Base-by-base conservation (phyloP, 2,329 filamentous ascomycete genomes). In the Chalaropsis thielavioides region DNA sequence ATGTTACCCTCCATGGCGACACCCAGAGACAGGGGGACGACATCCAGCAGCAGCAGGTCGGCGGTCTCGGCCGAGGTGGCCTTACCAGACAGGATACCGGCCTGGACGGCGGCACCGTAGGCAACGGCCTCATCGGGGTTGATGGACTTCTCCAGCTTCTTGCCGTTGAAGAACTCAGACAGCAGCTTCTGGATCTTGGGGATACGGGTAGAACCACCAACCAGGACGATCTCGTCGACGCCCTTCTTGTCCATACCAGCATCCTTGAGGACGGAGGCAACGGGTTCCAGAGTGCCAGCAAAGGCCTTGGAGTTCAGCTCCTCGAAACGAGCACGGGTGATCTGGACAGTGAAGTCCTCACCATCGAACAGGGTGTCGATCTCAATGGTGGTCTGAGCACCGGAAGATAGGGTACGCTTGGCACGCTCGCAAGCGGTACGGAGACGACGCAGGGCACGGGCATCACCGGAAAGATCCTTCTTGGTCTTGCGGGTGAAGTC, bases 131-230 rank as follows among this genome's bases (percentile, higher is more conserved):
- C 94, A 76, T 99, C 94, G 73, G 94, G 94, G 86, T 99, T 99
- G 83, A 97, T 97, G 83, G 89, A 94, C 84, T 96, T 97, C 86
- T 97, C 92, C 71, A 96, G 90, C 88, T 99, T 96, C 90, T 99
- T 99, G 80, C 92, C 92, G 77, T 95, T 89, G 82, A 99, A 99
- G 85, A 92, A 96, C 80, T 99, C 94, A 81, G 87, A 92, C 71
- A 99, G 87, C 71, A 99, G 88, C 86, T 97, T 97, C 87, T 99
- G 94, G 78, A 99, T 95, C 77, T 87, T 86, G 75, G 94, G 94
- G 72, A 99, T 99, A 90, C 94, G 94, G 74, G 94, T 99, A 69
- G 92, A 96, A 72, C 94, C 94, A 86, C 94, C 94, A 74, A 99
- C 94, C 74, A 99, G 89, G 73, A 99, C 94, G 71, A 99, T 96